Conservation (phyloP, 2,329 filamentous ascomycete species). For the Nigrospora osmanthi region DNA sequence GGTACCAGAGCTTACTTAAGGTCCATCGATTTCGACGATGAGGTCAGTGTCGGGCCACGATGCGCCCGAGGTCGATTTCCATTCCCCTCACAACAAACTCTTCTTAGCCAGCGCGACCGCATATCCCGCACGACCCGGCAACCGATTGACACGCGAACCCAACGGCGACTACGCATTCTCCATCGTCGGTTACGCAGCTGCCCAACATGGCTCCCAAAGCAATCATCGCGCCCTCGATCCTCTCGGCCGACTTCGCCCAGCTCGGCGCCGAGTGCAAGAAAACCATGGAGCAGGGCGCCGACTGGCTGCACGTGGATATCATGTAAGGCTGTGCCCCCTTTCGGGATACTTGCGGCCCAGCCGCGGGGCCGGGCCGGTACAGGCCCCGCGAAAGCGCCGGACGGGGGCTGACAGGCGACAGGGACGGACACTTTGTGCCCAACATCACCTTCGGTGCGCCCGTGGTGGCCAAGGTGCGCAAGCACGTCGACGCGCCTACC, state of each 20-base stretch:
- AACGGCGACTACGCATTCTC: no score
- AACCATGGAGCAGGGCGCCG: conserved; percentile 79
- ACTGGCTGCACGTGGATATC: conserved; percentile 95
- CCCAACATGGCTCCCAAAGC: conserved; percentile 73
- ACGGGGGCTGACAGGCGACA: conserved; percentile 23
- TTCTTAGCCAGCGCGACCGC: no score
- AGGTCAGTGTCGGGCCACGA: not conserved
- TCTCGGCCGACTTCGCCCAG: conserved; percentile 90
- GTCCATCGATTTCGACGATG: no score
- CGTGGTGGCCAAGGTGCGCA: conserved; percentile 88
- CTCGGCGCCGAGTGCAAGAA: conserved; percentile 79
- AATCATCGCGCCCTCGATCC: conserved; percentile 96
- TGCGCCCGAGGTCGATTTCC: not conserved
- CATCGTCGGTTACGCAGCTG: no score
- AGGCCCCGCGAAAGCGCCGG: not conserved
- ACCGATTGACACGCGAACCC: no score
- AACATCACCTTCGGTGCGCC: conserved; percentile 97
- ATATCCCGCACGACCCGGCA: no score
- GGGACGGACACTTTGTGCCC: conserved; percentile 98
- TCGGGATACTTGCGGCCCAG: not conserved
- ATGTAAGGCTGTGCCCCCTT: conserved; percentile 39
- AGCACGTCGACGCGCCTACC: conserved; percentile 70
- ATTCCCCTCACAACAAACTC: no score
- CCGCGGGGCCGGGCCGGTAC: no score
- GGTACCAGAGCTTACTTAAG: no score